Evolutionary conservation across 352 stramenopile species (phyloP), one percentile per base, ranked within the genome.

Genomic region (Plasmopara muralis): DNA sequence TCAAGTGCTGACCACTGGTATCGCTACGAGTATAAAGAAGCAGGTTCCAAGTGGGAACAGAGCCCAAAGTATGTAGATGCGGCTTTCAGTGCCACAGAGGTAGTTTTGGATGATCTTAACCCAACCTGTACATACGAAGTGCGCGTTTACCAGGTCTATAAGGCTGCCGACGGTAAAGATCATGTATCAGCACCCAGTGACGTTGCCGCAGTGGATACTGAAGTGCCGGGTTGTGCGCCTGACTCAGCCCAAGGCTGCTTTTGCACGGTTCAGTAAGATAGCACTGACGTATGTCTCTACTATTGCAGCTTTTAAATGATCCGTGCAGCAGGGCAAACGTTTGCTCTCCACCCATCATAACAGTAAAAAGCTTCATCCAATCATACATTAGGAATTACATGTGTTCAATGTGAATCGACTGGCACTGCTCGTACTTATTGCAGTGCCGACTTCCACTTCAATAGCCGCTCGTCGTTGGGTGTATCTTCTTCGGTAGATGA

Each of bases 41-140:
- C 82, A 16, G 63, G 65, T 13, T 65, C 69, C 13, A 63, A 55
- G 16, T 85, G 74, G 66, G 60, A 66, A 16, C 49, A 64, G 9
- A 41, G 51, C 20, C 60, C 62, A 5, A 60, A 72, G 41, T 50
- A 43, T 14, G 54, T 89, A 35, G 72, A 89, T 49, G 63, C 69
- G 12, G 48, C 70, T 37, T 28, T 62, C 0, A 67, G 68, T 6
- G 76, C 72, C 5, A 60, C 52, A 4, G 66, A 78, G 28, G 72
- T 89, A 43, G 25, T 88, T 56, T 69, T 94, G 47, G 82, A 94
- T 60, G 84, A 94, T 47, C 66, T 94, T 12, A 91, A 91, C 69
- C 84, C 84, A 25, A 93, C 84, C 39, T 88, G 82, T 73, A 86
- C 84, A 40, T 94, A 94, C 64, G 76, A 94, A 55, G 77, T 94